Conservation (phyloP, 345 rosid genomes). For the Bretschneidera sinensis region DNA sequence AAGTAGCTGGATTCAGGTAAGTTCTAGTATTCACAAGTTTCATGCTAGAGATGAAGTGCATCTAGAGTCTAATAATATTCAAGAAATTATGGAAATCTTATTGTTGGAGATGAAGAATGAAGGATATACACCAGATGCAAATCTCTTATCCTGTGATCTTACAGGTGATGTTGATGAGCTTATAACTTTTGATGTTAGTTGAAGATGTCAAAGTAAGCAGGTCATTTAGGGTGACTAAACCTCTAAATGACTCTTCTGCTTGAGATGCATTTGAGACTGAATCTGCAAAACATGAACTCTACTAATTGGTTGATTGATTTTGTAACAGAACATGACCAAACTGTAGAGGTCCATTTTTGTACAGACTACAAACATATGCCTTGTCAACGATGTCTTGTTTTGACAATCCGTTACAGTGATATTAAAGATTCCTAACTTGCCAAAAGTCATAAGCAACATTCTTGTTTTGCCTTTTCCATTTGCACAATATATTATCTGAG, state of each 20-base stretch:
- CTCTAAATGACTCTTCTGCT: background rate
- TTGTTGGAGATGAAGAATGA: slow-evolving; percentile 25
- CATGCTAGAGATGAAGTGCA: slow-evolving; percentile 25
- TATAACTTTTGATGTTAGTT: too few species aligned
- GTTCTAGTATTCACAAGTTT: slow-evolving; percentile 22
- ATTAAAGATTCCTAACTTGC: background rate
- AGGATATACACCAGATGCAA: slow-evolving; percentile 19
- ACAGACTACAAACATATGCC: background rate
- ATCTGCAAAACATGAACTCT: background rate
- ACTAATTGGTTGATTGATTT: background rate
- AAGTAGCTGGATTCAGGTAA: slow-evolving; percentile 51
- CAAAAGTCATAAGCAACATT: background rate
- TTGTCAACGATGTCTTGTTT: background rate
- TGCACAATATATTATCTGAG: too few species aligned
- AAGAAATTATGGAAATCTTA: slow-evolving; percentile 21
- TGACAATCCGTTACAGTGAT: background rate
- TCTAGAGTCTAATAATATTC: slow-evolving; percentile 16
- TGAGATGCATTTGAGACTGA: background rate
- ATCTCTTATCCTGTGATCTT: slow-evolving; percentile 12
- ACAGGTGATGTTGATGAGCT: slow-evolving; percentile 1
- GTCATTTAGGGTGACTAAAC: background rate
- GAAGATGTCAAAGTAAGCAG: slow-evolving; percentile 7
- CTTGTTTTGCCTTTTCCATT: background rate
- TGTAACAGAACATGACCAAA: background rate
- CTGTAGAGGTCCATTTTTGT: background rate